Evolutionary conservation across 257 asterid species (phyloP), one percentile per base, ranked within the genome.

Genomic region (Phtheirospermum japonicum): DNA sequence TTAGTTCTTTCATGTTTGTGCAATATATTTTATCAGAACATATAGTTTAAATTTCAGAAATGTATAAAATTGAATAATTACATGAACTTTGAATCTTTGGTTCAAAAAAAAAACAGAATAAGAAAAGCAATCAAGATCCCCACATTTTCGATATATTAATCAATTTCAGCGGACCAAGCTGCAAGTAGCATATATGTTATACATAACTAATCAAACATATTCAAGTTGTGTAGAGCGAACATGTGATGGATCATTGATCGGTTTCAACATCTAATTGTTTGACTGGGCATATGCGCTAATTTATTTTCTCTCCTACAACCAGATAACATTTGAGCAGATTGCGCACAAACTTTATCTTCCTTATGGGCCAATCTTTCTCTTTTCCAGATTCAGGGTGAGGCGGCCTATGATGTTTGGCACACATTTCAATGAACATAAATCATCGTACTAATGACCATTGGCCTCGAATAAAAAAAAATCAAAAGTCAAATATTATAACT

Each of bases 1-100:
- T 36, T 7, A 68, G 34, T 45, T 56, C 69, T 34, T 43, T 30
- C 37, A 17, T 42, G 28, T 23, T 2, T 59, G 42, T 71, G 49
- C 23, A 45, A 45, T 45, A 45, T 45, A 14, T 5, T 9, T 45
- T 45, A 32, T 64, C 61, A 56, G 39, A 68, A 28, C 65, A 53
- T 59, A 26, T 31, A 68, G 6, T 59, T 65, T 40, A 39, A 50
- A 65, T 55, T 50, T 48, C 74, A 20, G 28, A 26, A 49, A 65
- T 13, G 9, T 28, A 26, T 8, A 67, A 7, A 19, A 53, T 46
- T 31, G 45, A 14, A 40, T 17, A 34, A 19, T 12, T 65, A 17
- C 63, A 60, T 48, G 53, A 42, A 55, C 56, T 39, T 39, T 16
- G 50, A 18, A 64, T 26, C 36, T 26, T 50, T 13, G 23, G 54